Evolutionary conservation across 768 basidiomycete species (phyloP).

Genomic region (Xerocomellus dryophilus): DNA sequence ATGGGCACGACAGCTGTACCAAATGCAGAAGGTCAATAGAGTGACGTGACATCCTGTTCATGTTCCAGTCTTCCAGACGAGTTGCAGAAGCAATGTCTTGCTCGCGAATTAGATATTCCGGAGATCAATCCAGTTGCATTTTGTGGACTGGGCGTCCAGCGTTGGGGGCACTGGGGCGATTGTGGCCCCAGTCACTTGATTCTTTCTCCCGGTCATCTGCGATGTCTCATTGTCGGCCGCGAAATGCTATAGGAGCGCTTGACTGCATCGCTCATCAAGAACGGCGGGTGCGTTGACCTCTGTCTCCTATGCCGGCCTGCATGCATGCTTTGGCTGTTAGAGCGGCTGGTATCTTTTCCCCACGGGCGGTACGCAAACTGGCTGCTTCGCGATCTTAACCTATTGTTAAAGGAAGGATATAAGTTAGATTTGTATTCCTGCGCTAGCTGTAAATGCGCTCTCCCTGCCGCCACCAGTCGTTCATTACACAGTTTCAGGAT

Average conservation of each 20-base stretch:
- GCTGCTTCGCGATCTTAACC: conserved; percentile 25
- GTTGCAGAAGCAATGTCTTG: conserved; percentile 34
- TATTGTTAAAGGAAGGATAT: conserved; percentile 4
- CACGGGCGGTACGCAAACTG: conserved; percentile 6
- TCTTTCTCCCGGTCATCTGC: conserved; percentile 29
- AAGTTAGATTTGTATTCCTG: neutral
- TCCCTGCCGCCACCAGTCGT: neutral
- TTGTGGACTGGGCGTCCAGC: conserved; percentile 37
- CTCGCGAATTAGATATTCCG: conserved; percentile 34
- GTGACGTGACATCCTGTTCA: neutral
- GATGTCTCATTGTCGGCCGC: conserved; percentile 32
- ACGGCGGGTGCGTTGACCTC: neutral
- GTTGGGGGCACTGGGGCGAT: conserved; percentile 26
- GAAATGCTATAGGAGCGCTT: conserved; percentile 29
- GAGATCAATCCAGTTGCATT: conserved; percentile 41
- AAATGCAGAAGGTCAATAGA: conserved; percentile 31
- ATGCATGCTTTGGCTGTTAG: conserved; percentile 7
- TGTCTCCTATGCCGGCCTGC: conserved; percentile 1
- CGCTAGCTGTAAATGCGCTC: neutral
- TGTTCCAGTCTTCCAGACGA: neutral
- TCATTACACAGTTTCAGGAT: conserved; percentile 4
- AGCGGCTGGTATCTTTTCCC: conserved; percentile 5
- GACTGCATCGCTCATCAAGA: conserved; percentile 11
- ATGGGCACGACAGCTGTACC: conserved; percentile 30
- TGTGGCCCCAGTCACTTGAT: conserved; percentile 30